Evolutionary conservation across 148 eudicot genomes (phyloP).

Genomic region (Diospyros lotus): DNA sequence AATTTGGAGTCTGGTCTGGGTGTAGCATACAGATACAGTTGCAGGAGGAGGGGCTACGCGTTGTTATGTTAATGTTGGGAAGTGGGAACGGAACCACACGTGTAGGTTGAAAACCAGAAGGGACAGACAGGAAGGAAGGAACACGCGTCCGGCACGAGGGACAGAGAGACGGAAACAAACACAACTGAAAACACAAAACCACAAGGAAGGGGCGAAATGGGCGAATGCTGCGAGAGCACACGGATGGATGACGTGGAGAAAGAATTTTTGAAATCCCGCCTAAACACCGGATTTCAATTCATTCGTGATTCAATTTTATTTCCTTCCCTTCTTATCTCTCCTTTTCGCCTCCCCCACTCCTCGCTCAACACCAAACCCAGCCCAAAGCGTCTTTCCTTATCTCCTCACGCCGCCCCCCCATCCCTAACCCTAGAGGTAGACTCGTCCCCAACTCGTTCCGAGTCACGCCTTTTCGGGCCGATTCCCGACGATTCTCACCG

Average conservation of each 20-base stretch:
- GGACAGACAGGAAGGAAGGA: too few species aligned
- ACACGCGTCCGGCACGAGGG: not conserved
- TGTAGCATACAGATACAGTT: too few species aligned
- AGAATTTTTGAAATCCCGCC: slow-evolving; percentile 26
- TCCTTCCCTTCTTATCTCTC: slow-evolving; percentile 19
- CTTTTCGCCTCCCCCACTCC: not conserved
- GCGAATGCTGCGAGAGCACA: not conserved
- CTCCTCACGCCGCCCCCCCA: not conserved
- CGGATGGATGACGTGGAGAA: slow-evolving; percentile 26
- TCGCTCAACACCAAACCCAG: not conserved
- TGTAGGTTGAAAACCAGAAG: not conserved
- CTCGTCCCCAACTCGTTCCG: slow-evolving; percentile 12
- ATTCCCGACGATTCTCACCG: slow-evolving; percentile 22
- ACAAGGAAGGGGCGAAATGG: not conserved
- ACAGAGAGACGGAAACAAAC: slow-evolving; percentile 12
- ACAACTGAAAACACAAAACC: slow-evolving; percentile 22
- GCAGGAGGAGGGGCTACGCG: too few species aligned
- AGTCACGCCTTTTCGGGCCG: not conserved
- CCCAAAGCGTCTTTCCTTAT: not conserved
- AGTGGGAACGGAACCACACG: not conserved
- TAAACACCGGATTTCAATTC: slow-evolving; percentile 23
- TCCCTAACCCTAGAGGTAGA: slow-evolving; percentile 9
- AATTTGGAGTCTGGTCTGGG: too few species aligned
- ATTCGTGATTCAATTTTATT: slow-evolving; percentile 12
- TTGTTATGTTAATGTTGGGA: too few species aligned